Conservation (phyloP, 257 asterid species). For the Fraxinus pennsylvanica region DNA sequence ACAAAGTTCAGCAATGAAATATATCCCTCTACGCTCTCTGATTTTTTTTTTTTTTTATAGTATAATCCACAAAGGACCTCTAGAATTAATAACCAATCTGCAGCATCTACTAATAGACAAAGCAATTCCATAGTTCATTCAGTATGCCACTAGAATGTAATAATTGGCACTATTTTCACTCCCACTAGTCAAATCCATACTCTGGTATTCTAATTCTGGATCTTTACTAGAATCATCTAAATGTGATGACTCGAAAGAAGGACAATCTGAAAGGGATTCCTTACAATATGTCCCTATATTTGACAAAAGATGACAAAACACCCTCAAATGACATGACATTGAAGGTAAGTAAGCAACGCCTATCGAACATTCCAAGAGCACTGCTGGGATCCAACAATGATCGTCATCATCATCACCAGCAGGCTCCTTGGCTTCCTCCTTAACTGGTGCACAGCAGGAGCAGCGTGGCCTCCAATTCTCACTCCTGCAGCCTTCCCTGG, state of each 20-base stretch:
- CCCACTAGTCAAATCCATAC: constrained; percentile 51
- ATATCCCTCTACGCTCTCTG: no score
- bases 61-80: no score
- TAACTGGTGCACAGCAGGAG: constrained; percentile 56
- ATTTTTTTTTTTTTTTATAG: no score
- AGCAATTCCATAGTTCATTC: no score
- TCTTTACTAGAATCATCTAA: constrained; percentile 53
- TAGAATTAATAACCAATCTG: no score
- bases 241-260: constrained; percentile 58
- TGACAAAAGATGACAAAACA: constrained; percentile 73
- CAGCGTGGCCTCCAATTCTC: constrained; percentile 53
- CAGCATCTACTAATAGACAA: no score
- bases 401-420: constrained; percentile 78
- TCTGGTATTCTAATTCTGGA: constrained; percentile 55
- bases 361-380: constrained; percentile 69
- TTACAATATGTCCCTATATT: constrained; percentile 69
- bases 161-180: no score
- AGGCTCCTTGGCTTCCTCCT: constrained; percentile 51
- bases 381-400: constrained; percentile 87
- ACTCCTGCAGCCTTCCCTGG: constrained; percentile 94
- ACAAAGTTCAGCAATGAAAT: no score
- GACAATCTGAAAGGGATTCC: constrained; percentile 60
- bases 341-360: constrained; percentile 82
- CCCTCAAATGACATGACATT: constrained; percentile 89
- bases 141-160: no score